Conservation (phyloP, 148 eudicot genomes). For the Fagopyrum esculentum region DNA sequence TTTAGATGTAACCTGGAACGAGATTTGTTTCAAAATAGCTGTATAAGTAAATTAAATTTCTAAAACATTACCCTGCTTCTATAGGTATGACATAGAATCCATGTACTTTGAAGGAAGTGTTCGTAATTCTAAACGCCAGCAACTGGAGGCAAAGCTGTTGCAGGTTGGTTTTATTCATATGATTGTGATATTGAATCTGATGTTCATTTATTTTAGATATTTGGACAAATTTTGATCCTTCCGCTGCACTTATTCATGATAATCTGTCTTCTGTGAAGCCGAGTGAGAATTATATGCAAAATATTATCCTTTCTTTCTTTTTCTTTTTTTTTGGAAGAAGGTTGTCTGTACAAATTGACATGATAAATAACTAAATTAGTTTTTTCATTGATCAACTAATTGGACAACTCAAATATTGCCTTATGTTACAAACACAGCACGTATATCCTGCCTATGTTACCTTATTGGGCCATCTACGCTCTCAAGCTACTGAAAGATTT, state of each 20-base stretch:
- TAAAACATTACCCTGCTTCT: neutral
- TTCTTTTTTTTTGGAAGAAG: neutral
- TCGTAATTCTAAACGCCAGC: neutral
- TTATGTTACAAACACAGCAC: neutral
- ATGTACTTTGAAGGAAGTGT: neutral
- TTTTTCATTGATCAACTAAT: too few relatives aligned
- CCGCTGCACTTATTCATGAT: neutral
- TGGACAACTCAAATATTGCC: too few relatives aligned
- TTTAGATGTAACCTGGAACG: neutral
- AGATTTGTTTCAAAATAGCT: neutral
- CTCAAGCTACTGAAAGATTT: constrained; percentile 27
- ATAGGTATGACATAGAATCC: neutral
- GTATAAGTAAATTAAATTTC: too few relatives aligned
- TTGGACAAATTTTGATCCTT: neutral
- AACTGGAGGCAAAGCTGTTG: neutral
- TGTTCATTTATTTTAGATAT: neutral
- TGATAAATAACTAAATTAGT: too few relatives aligned
- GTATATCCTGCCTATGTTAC: constrained; percentile 33
- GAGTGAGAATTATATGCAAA: neutral
- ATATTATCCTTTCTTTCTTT: neutral
- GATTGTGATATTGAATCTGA: too few relatives aligned
- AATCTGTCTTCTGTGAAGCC: neutral
- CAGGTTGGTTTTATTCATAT: neutral
- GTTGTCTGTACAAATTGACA: too few relatives aligned
- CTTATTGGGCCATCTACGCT: constrained; percentile 35